Conservation (phyloP, 495 filamentous ascomycete genomes). For the Xylaria curta region DNA sequence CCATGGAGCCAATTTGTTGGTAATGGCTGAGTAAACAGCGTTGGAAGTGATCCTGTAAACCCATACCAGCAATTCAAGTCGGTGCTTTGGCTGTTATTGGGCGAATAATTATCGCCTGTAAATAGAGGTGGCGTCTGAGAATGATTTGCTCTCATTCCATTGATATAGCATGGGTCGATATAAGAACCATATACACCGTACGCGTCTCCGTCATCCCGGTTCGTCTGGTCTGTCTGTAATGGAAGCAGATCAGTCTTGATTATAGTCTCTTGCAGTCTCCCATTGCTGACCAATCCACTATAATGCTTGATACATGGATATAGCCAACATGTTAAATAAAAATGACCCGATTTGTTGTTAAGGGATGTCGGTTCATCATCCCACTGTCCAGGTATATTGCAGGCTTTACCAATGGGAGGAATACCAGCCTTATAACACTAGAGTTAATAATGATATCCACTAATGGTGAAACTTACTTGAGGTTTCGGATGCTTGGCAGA, state of each 20-base stretch:
- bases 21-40: background rate
- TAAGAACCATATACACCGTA: background rate
- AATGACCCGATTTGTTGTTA: background rate
- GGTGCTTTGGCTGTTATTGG: background rate
- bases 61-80: slow-evolving; percentile 2
- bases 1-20: background rate
- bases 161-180: background rate
- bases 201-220: background rate
- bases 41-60: background rate
- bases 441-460: too few relatives aligned
- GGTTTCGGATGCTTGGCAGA: too few relatives aligned
- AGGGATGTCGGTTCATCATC: background rate
- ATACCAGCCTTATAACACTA: background rate
- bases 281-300: background rate
- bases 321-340: background rate
- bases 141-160: background rate
- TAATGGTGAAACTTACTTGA: too few relatives aligned
- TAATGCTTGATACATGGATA: background rate
- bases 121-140: background rate
- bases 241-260: background rate
- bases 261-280: background rate
- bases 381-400: background rate
- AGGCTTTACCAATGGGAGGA: background rate
- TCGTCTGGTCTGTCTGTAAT: background rate
- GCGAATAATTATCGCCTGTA: background rate